Conservation (phyloP, 345 rosid genomes). For the Salix arbutifolia region DNA sequence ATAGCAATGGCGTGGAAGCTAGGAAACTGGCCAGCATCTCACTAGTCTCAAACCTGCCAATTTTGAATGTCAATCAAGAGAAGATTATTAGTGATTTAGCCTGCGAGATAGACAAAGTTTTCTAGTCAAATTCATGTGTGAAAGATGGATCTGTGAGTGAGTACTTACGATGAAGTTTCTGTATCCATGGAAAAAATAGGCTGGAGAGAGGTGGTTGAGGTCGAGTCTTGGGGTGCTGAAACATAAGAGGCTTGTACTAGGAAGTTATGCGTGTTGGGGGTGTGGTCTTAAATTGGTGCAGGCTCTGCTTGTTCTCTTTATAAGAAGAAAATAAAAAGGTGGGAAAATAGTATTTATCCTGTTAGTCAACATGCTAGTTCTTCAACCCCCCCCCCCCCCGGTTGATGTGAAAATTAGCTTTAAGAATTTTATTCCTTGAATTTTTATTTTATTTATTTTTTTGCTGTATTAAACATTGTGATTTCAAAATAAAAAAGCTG, state of each 20-base stretch:
- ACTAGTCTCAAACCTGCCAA: constrained; percentile 61
- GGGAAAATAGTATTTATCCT: neutral
- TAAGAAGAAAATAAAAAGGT: neutral
- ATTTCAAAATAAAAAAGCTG: too few relatives aligned
- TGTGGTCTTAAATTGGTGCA: too few relatives aligned
- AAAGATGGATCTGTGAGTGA: neutral
- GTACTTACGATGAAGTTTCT: constrained; percentile 34
- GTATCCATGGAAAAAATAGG: constrained; percentile 21
- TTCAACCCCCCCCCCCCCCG: too few relatives aligned
- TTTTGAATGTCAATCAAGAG: neutral
- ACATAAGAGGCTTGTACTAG: neutral
- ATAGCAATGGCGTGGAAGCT: constrained; percentile 50
- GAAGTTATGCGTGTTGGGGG: neutral
- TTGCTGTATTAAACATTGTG: too few relatives aligned
- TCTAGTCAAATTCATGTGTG: neutral
- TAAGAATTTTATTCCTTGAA: too few relatives aligned
- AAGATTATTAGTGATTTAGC: neutral
- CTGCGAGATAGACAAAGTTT: neutral
- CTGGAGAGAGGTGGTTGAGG: neutral
- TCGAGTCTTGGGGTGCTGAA: neutral
- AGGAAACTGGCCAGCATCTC: constrained; percentile 63
- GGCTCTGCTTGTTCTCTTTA: neutral
- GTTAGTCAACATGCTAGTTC: too few relatives aligned
- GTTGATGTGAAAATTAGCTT: too few relatives aligned
- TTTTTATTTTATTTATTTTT: too few relatives aligned